Evolutionary conservation across 2,329 filamentous ascomycete genomes (phyloP), one percentile per base, ranked within the genome.

Genomic region (Diaporthe humulicola): DNA sequence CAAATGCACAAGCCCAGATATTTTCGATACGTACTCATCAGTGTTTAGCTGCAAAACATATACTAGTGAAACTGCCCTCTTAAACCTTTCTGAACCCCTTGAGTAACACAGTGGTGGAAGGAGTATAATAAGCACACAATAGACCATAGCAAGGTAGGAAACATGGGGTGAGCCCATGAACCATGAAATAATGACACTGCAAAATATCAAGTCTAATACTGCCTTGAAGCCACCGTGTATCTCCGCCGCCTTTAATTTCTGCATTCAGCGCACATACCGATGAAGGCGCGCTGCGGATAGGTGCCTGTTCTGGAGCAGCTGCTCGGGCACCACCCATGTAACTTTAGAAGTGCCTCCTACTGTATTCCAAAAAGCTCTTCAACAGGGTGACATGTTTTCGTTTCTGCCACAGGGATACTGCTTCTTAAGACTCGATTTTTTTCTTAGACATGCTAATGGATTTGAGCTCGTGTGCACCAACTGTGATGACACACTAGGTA

Each of bases 231-330:
- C 4, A n/a, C 17, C 17, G n/a, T 9, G 6, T 5, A 38, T 25
- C 3, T n/a, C 2, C 2, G 22, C 17, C 1, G 30, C 4, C 4
- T 17, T 2, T n/a, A 9, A 1, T 36, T 19, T 14, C 30, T 36
- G 19, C 30, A n/a, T n/a, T 10, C 19, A 12, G 14, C 36, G 19
- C 19, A 30, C 19, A n/a, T 15, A 25, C 25, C 12, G 14, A 60
- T 19, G 22, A 25, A n/a, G 22, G 3, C 19, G 36, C n/a, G 2
- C 15, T 19, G 36, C 30, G 1, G 12, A 28, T 14, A n/a, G 54
- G 30, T 7, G 28, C 9, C 6, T 10, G 15, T 36, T 14, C 19
- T 7, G 5, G 54, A 22, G 30, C 30, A n/a, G 54, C 19, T 57
- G 19, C 19, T 57, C 3, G 30, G 54, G 22, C 30, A 19, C 8